phyloP scores from a whole-genome alignment of 78 protist species.

The Dictyostelium firmibasis region DNA sequence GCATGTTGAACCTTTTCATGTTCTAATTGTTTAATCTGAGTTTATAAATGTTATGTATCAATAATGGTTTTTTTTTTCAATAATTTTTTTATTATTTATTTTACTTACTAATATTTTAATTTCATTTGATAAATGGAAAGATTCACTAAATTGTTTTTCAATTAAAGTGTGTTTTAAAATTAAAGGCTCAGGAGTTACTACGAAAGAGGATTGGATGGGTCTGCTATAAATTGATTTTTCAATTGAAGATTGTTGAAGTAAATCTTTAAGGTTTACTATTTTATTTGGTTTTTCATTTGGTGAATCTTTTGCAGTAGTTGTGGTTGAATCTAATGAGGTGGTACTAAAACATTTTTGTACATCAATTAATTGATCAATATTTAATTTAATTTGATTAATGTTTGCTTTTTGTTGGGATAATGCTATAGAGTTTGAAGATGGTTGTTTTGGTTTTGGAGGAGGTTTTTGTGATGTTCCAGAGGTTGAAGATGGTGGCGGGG shows the following conservation, averaged over 20 bases:
- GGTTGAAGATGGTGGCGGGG: neutral
- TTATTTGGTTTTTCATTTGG: neutral
- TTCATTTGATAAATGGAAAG: slow-evolving; percentile 13
- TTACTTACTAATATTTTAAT: slow-evolving; percentile 10
- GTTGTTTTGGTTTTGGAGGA: neutral
- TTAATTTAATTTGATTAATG: neutral
- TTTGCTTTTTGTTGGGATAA: neutral
- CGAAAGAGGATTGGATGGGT: slow-evolving; percentile 41
- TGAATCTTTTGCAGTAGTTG: neutral
- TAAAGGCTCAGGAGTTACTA: slow-evolving; percentile 45
- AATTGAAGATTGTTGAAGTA: slow-evolving; percentile 4
- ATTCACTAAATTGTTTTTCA: slow-evolving; percentile 32
- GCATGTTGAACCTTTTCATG: slow-evolving; percentile 53
- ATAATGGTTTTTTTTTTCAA: neutral
- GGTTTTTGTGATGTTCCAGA: neutral
- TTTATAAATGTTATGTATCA: too few relatives aligned
- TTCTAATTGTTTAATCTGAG: slow-evolving; percentile 40
- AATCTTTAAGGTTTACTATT: neutral
- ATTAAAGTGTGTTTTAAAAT: slow-evolving; percentile 16
- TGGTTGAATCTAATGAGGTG: neutral
- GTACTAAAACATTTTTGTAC: neutral
- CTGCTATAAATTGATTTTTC: slow-evolving; percentile 24
- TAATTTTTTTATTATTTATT: neutral
- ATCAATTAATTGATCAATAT: neutral
- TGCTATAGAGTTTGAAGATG: neutral